Conservation (phyloP, 169 alveolate genomes). For the Plasmodium falciparum region DNA sequence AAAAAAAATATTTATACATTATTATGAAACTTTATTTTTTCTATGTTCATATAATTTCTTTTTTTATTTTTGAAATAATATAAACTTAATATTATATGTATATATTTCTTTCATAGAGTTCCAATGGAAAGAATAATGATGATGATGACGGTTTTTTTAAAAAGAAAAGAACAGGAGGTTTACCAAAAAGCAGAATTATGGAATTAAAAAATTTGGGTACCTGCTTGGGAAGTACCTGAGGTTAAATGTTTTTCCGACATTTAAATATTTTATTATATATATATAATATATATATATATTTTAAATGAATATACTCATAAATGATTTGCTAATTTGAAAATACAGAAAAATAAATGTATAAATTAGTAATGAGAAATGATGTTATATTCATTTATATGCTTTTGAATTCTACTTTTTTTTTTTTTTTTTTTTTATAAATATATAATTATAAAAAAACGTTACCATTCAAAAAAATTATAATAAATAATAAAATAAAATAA, state of each 20-base stretch:
- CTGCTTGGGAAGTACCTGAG: conserved; percentile 74
- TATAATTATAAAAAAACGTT: too few relatives aligned
- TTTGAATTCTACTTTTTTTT: too few relatives aligned
- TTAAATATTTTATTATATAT: neutral
- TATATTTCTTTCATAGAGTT: conserved; percentile 5
- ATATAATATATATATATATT: too few relatives aligned
- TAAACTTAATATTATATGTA: neutral
- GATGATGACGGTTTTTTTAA: conserved; percentile 39
- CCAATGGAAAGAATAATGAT: conserved; percentile 24
- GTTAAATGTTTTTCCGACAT: conserved; percentile 23
- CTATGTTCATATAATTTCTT: neutral
- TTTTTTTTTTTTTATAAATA: too few relatives aligned
- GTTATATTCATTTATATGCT: conserved; percentile 34
- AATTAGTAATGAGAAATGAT: conserved; percentile 72
- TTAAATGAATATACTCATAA: conserved; percentile 41
- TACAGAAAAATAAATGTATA: conserved; percentile 49
- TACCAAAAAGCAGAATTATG: conserved; percentile 47
- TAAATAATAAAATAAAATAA: too few relatives aligned
- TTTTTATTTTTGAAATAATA: neutral
- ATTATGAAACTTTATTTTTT: too few relatives aligned
- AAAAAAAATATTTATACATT: too few relatives aligned
- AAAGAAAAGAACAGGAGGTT: conserved; percentile 39
- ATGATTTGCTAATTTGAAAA: conserved; percentile 77
- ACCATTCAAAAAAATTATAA: too few relatives aligned
- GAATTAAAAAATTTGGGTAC: conserved; percentile 73